Conservation (phyloP, 164 flowering plant genomes). For the Pachysandra terminalis region DNA sequence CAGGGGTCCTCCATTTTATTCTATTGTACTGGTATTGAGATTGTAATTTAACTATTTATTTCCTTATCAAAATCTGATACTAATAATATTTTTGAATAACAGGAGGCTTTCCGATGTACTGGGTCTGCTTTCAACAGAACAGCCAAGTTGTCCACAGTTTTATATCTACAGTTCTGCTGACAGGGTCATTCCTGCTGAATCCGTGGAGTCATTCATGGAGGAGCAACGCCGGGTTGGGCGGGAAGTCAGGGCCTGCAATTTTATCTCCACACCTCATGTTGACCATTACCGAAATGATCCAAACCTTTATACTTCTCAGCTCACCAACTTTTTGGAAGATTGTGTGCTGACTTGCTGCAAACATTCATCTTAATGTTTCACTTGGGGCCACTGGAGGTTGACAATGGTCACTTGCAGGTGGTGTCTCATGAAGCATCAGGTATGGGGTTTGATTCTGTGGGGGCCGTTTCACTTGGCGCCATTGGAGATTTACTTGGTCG, state of each 20-base stretch:
- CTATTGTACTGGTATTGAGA: neutral
- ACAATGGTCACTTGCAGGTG: too few relatives aligned
- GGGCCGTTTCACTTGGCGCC: too few relatives aligned
- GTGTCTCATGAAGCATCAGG: too few relatives aligned
- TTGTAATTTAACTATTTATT: neutral
- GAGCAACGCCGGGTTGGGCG: conserved; percentile 69
- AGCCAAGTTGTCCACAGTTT: conserved; percentile 80
- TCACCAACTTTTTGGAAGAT: conserved; percentile 73
- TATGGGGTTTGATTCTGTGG: too few relatives aligned
- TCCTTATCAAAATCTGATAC: neutral
- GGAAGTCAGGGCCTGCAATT: conserved; percentile 87
- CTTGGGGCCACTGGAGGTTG: too few relatives aligned
- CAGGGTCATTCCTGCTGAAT: conserved; percentile 77
- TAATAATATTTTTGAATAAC: conserved; percentile 15
- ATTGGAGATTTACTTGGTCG: too few relatives aligned
- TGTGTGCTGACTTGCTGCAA: conserved; percentile 57
- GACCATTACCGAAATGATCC: conserved; percentile 92
- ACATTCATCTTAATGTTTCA: too few relatives aligned
- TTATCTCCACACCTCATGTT: conserved; percentile 87
- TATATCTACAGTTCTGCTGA: conserved; percentile 94
- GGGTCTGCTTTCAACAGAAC: conserved; percentile 48
- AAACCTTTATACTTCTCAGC: conserved; percentile 69
- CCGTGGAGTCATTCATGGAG: conserved; percentile 81
- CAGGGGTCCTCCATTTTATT: too few relatives aligned
- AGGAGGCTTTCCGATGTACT: conserved; percentile 90